phyloP scores from a whole-genome alignment of 2,329 filamentous ascomycete genomes.

The Eutypella sp. region DNA sequence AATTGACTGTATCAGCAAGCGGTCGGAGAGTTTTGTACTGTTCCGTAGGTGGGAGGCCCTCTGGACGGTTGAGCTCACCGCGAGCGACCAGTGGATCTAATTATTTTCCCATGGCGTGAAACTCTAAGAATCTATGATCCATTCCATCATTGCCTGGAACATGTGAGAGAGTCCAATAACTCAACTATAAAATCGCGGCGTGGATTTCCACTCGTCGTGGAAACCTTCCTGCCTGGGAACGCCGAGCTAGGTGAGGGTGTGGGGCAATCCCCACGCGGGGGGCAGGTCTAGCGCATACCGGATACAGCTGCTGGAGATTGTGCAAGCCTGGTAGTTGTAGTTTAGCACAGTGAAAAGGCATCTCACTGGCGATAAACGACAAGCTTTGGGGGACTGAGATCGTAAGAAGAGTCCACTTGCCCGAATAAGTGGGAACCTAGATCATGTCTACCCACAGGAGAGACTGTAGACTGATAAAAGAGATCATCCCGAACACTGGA shows the following conservation, averaged over 20 bases:
- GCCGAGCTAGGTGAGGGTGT: not conserved
- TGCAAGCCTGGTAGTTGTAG: not conserved
- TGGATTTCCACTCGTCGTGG: not conserved
- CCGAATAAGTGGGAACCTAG: not conserved
- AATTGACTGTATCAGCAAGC: slow-evolving; percentile 1
- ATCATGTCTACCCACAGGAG: not conserved
- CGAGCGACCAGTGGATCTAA: not conserved
- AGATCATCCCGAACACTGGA: not conserved
- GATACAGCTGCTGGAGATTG: not conserved
- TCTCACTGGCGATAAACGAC: not conserved
- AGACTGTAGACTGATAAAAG: not conserved
- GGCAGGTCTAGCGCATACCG: not conserved
- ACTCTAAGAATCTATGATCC: not conserved
- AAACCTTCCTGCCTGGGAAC: not conserved
- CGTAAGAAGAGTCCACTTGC: not conserved
- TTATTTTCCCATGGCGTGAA: not conserved
- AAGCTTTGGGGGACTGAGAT: not conserved
- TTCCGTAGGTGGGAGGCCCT: not conserved
- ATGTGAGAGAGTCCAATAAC: not conserved
- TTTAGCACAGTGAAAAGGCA: not conserved
- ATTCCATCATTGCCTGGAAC: not conserved
- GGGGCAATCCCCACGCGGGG: not conserved
- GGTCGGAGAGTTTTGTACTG: not conserved
- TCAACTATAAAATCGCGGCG: not conserved
- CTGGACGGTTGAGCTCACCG: not conserved